Evolutionary conservation across 2,329 filamentous ascomycete genomes (phyloP).

Genomic region (Xylaria sp.): DNA sequence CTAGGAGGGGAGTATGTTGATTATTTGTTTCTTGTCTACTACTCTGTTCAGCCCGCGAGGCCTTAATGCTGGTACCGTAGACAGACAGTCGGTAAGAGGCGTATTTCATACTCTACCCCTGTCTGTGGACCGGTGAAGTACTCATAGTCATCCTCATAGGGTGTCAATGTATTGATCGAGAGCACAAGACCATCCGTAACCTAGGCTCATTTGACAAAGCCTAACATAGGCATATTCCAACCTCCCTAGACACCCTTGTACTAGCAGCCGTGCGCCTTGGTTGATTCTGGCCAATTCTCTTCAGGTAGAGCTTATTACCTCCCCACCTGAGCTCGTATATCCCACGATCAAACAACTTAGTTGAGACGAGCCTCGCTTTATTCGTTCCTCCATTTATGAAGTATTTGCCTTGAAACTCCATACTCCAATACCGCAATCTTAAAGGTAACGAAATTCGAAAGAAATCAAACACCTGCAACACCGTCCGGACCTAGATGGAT

Average conservation of each 20-base stretch:
- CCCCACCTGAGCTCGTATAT: conserved; percentile 22
- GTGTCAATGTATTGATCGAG: conserved; percentile 28
- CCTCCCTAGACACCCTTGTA: conserved; percentile 15
- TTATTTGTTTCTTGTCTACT: conserved; percentile 31
- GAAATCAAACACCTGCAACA: conserved; percentile 26
- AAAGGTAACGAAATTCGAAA: conserved; percentile 28
- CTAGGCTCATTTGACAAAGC: conserved; percentile 16
- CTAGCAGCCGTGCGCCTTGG: conserved; percentile 16
- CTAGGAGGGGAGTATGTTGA: conserved; percentile 19
- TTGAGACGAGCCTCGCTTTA: conserved; percentile 26
- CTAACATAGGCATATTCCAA: conserved; percentile 23
- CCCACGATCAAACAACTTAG: conserved; percentile 32
- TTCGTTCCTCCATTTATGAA: conserved; percentile 28
- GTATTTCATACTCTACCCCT: conserved; percentile 35
- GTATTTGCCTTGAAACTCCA: conserved; percentile 33
- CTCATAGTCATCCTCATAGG: conserved; percentile 15
- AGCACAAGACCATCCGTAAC: conserved; percentile 21
- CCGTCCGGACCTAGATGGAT: conserved; percentile 23
- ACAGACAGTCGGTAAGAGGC: conserved; percentile 27
- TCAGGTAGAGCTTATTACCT: conserved; percentile 18
- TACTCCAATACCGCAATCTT: conserved; percentile 31
- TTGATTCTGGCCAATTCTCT: conserved; percentile 17
- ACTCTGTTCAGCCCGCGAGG: conserved; percentile 19
- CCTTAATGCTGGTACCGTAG: conserved; percentile 14
- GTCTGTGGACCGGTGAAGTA: conserved; percentile 12